These are phyloP conservation scores for Metschnikowia lachancei DNA, from an alignment of 805 yeast genomes.

Conservation along the genomic window DNA sequence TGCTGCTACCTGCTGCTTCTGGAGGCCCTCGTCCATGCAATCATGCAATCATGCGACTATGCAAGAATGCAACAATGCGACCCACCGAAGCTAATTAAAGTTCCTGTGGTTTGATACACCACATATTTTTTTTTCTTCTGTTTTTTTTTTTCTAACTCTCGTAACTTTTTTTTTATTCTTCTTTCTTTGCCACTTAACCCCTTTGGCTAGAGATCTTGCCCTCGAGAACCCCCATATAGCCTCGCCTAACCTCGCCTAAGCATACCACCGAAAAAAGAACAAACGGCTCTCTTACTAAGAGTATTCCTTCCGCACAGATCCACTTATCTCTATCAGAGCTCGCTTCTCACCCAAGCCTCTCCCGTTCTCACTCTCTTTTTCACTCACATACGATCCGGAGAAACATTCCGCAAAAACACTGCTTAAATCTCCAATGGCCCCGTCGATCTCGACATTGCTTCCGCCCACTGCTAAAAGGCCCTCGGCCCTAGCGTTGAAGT, in stretches of 20 bases:
- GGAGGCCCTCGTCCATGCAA: neutral
- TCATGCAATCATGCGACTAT: neutral
- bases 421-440: conserved; percentile 9
- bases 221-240: neutral
- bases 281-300: neutral
- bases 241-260: no score
- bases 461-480: conserved; percentile 21
- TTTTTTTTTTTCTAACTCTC: neutral
- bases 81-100: conserved; percentile 7
- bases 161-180: neutral
- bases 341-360: no score
- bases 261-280: neutral
- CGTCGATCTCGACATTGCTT: conserved; percentile 16
- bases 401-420: no score
- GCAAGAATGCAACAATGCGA: conserved; percentile 3
- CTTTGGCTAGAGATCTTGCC: neutral
- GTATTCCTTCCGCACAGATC: neutral
- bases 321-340: neutral
- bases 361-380: no score
- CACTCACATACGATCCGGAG: neutral
- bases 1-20: neutral
- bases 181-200: neutral
- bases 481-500: conserved; percentile 28
- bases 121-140: neutral
- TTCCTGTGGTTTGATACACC: conserved; percentile 7